Base-by-base conservation (phyloP, 805 yeast species). In the Candida pseudofarinosa region DNA sequence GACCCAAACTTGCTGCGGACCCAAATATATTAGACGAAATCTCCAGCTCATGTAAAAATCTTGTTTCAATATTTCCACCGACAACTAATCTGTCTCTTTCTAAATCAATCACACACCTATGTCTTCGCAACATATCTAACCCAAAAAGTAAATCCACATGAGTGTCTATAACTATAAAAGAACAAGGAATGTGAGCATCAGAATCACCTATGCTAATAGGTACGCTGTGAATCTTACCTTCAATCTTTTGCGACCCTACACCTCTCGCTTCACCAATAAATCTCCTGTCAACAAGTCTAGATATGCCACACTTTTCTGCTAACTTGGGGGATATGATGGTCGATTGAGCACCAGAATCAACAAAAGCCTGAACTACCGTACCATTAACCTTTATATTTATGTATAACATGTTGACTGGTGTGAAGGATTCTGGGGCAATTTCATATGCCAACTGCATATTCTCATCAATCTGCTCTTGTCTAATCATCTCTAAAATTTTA, bases 331-430 rank as follows among this genome's bases (percentile, higher is more conserved):
- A 81, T 56, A 93, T 79, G 33, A 93, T 83, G 0, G 99, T 89
- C 20, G 80, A 71, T 61, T 89, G 97, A 0, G 99, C 98, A 2
- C 99, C 99, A 0, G 97, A 81, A 60, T 93, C 99, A 4, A 93
- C 95, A 68, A 93, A 88, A 0, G 98, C 98, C 59, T 87, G 87
- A 2, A 89, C 84, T 17, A 83, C 81, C 37, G 74, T 71, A 1
- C 93, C 91, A 55, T 93, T 90, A 31, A 91, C 83, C 50, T 79
- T 83, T 33, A 88, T 73, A 43, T 81, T 73, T 13, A 93, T 80
- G 62, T 83, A 91, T 33, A 93, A 73, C 96, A 93, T 89, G 26
- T 78, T 77, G 3, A 91, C 95, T 0, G 76, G 63, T 0, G 89
- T 83, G 65, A 93, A 93, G 31, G 86, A 75, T 60, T 93, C 99